Percentiles rank a stretch among this genome's conserved stretches.
Evolutionary conservation across 306 rosid genomes (phyloP).

Genomic region (Quercus bicolor): DNA sequence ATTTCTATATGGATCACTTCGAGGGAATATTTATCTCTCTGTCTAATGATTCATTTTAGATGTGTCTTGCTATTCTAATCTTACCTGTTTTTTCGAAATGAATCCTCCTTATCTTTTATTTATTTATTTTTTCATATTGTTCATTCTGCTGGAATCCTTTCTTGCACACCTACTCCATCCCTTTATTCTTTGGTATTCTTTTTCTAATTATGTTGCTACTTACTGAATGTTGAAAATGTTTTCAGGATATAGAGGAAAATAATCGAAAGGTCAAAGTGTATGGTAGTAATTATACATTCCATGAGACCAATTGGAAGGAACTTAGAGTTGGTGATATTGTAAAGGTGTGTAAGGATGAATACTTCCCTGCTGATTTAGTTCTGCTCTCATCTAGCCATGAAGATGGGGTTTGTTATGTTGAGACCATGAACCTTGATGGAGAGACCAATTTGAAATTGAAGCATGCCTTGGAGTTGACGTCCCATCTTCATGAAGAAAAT

Average conservation of each 20-base stretch:
- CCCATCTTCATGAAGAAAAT: constrained; percentile 46
- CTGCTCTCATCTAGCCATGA: constrained; percentile 71
- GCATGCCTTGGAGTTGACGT: constrained; percentile 62
- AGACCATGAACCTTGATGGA: constrained; percentile 93
- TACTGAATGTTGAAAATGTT: constrained; percentile 23
- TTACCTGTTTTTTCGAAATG: too few relatives aligned
- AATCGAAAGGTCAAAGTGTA: constrained; percentile 50
- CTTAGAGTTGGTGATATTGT: constrained; percentile 81
- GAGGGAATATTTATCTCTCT: too few relatives aligned
- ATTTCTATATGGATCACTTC: too few relatives aligned
- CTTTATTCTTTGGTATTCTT: neutral
- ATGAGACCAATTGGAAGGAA: constrained; percentile 74
- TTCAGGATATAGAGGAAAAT: constrained; percentile 83
- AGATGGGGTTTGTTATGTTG: constrained; percentile 89
- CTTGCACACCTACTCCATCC: neutral
- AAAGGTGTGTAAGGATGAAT: constrained; percentile 73
- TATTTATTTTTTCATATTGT: neutral
- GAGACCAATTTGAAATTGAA: constrained; percentile 88
- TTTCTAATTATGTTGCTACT: neutral
- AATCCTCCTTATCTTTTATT: too few relatives aligned
- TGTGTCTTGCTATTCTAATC: too few relatives aligned
- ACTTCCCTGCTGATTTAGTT: constrained; percentile 85
- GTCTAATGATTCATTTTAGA: too few relatives aligned
- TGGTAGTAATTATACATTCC: constrained; percentile 38
- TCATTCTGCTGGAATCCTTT: neutral